Evolutionary conservation across 192 early-diverging fungal species (phyloP).

Genomic region (Oehlia diaphana): DNA sequence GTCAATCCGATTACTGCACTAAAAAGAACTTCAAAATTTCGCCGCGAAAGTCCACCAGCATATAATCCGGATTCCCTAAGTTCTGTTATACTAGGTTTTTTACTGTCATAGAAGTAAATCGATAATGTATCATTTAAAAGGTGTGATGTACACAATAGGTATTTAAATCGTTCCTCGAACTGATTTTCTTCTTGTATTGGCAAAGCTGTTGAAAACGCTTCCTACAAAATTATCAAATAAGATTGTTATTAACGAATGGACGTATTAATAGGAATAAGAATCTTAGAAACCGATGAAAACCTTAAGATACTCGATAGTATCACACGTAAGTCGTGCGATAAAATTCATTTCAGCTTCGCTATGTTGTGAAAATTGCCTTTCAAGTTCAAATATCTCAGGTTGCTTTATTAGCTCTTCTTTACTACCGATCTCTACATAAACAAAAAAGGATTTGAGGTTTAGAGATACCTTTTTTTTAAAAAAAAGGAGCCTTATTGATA

Average conservation of each 20-base stretch:
- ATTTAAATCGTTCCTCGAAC: slow-evolving; percentile 62
- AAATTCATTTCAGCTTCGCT: not conserved
- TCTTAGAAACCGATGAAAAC: not conserved
- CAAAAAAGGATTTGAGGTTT: not conserved
- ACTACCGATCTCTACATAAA: slow-evolving; percentile 36
- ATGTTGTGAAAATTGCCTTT: not conserved
- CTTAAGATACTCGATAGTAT: not conserved
- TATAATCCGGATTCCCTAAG: slow-evolving; percentile 26
- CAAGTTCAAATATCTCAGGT: slow-evolving; percentile 13
- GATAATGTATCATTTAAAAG: slow-evolving; percentile 49
- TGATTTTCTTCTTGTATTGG: slow-evolving; percentile 49
- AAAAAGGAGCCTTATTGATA: not conserved
- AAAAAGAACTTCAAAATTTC: slow-evolving; percentile 30
- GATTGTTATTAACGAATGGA: not conserved
- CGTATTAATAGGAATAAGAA: not conserved
- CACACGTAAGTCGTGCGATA: not conserved
- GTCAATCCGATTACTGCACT: slow-evolving; percentile 19
- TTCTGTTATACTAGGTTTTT: slow-evolving; percentile 34
- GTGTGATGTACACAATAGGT: slow-evolving; percentile 58
- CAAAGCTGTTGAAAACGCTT: slow-evolving; percentile 48
- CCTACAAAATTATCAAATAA: slow-evolving; percentile 34
- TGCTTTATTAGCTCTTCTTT: slow-evolving; percentile 32
- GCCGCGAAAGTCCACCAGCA: slow-evolving; percentile 11
- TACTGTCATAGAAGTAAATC: slow-evolving; percentile 42
- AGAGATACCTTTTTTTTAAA: not conserved